Evolutionary conservation across 768 basidiomycete genomes (phyloP).

Genomic region (Gymnopilus junonius): DNA sequence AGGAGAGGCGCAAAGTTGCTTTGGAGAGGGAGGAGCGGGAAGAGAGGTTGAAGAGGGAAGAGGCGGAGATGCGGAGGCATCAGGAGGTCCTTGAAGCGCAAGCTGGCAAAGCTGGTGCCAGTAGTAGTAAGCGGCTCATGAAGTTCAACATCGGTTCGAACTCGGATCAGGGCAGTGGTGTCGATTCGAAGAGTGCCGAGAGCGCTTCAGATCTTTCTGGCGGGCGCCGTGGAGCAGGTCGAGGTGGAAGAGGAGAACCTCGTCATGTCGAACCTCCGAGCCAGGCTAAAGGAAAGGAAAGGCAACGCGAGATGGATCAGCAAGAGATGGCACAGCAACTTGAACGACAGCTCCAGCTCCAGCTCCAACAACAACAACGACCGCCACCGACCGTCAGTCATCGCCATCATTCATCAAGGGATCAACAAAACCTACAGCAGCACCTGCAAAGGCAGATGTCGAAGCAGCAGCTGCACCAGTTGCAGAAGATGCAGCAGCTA

Average conservation of each 20-base stretch:
- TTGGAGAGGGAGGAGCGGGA: background rate
- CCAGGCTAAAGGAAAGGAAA: slow-evolving; percentile 19
- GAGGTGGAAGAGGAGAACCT: slow-evolving; percentile 13
- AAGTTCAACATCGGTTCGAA: slow-evolving; percentile 65
- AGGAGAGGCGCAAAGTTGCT: background rate
- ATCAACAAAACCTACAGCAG: slow-evolving; percentile 6
- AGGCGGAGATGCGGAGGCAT: slow-evolving; percentile 6
- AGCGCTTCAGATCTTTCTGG: slow-evolving; percentile 36
- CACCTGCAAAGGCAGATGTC: slow-evolving; percentile 16
- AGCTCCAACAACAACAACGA: slow-evolving; percentile 15
- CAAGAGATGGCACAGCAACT: slow-evolving; percentile 1
- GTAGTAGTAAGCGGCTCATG: slow-evolving; percentile 15
- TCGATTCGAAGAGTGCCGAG: slow-evolving; percentile 40
- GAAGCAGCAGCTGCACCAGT: slow-evolving; percentile 20
- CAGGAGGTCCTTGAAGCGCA: background rate
- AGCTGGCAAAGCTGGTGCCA: background rate
- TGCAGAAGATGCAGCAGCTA: slow-evolving; percentile 23
- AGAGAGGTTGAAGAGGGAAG: background rate
- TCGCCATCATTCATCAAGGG: background rate
- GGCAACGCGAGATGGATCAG: slow-evolving; percentile 11
- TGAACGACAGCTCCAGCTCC: slow-evolving; percentile 9
- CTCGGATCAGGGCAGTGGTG: slow-evolving; percentile 49
- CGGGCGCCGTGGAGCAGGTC: background rate
- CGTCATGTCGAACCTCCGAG: background rate
- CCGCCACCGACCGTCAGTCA: background rate